phyloP scores from a whole-genome alignment of 139 green algal species.

The Picochlorum costavermella region DNA sequence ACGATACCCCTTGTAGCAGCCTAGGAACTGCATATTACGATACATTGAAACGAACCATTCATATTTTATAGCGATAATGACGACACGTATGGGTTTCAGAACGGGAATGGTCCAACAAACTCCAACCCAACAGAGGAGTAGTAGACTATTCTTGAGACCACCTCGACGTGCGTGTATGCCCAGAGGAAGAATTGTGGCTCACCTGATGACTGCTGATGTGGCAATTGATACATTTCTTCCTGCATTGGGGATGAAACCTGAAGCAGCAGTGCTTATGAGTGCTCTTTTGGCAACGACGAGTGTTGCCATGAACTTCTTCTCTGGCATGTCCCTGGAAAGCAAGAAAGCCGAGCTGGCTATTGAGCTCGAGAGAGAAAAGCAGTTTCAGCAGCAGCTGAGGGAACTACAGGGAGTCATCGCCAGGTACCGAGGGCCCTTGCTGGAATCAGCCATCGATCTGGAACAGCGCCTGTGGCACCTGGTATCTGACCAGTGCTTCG shows the following conservation, averaged over 20 bases:
- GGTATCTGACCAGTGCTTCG: conserved; percentile 30
- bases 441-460: conserved; percentile 58
- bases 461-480: conserved; percentile 59
- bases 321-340: conserved; percentile 39
- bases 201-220: not conserved
- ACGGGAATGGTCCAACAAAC: not conserved
- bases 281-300: conserved; percentile 32
- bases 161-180: not conserved
- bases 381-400: conserved; percentile 8
- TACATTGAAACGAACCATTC: too few species aligned
- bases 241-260: conserved; percentile 10
- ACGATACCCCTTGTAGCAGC: too few species aligned
- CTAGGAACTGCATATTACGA: too few species aligned
- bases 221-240: conserved; percentile 11
- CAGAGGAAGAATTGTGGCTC: too few species aligned
- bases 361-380: conserved; percentile 31
- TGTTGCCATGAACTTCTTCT: conserved; percentile 44
- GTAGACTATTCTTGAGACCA: not conserved
- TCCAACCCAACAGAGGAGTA: conserved; percentile 4
- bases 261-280: conserved; percentile 38
- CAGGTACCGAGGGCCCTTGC: conserved; percentile 48
- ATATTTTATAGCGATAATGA: too few species aligned
- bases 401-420: conserved; percentile 27
- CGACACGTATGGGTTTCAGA: not conserved
- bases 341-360: conserved; percentile 36